Conservation (phyloP, 1,284 basidiomycete genomes). For the Apiotrichum montevideense region DNA sequence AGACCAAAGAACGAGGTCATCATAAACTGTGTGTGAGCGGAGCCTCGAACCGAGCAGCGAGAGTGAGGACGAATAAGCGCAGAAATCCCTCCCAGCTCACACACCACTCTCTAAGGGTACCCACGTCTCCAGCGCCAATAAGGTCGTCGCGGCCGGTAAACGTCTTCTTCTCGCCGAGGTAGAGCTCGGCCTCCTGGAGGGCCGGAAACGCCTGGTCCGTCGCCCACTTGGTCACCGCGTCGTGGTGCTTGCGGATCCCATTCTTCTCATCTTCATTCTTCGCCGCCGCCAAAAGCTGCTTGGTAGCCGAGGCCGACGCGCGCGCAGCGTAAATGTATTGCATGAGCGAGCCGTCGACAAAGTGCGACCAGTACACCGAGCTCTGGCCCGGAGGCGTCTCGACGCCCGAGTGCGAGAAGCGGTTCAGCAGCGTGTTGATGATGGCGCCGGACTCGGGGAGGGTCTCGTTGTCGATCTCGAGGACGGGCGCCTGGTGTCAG, state of each 20-base stretch:
- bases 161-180: slow-evolving; percentile 20
- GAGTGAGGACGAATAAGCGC: no score
- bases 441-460: slow-evolving; percentile 37
- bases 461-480: slow-evolving; percentile 27
- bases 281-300: background rate
- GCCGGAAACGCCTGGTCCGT: slow-evolving; percentile 10
- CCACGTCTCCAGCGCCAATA: slow-evolving; percentile 38
- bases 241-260: slow-evolving; percentile 13
- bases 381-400: slow-evolving; percentile 21
- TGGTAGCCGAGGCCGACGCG: slow-evolving; percentile 4
- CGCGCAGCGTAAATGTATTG: slow-evolving; percentile 24
- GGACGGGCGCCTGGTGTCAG: slow-evolving; percentile 23
- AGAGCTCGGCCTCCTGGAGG: slow-evolving; percentile 27
- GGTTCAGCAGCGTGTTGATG: slow-evolving; percentile 25
- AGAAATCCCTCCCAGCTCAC: background rate
- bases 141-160: slow-evolving; percentile 32
- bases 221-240: slow-evolving; percentile 5
- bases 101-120: slow-evolving; percentile 2
- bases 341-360: slow-evolving; percentile 37
- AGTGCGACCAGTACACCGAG: slow-evolving; percentile 34
- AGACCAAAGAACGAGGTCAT: background rate
- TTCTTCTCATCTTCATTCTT: slow-evolving; percentile 14
- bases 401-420: slow-evolving; percentile 3
- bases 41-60: background rate
- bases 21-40: slow-evolving; percentile 2